Conservation (phyloP, 169 alveolate genomes). For the Theileria parva region DNA sequence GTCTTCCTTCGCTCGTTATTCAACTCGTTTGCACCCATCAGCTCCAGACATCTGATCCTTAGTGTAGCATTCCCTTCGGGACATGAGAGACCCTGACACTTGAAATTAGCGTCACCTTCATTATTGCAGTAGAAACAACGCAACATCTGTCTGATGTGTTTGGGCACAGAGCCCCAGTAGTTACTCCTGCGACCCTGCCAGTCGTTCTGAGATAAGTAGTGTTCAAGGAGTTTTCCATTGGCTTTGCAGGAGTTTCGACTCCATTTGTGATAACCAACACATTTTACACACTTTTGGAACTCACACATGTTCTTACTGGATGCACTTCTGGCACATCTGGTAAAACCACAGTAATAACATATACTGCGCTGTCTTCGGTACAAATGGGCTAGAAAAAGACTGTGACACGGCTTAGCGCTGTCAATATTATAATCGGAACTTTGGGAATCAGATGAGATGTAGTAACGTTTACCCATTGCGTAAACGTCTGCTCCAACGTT, state of each 20-base stretch:
- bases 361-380: constrained; percentile 55
- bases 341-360: constrained; percentile 61
- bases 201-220: constrained; percentile 37
- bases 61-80: constrained; percentile 40
- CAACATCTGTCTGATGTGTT: constrained; percentile 10
- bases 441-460: constrained; percentile 18
- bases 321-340: constrained; percentile 33
- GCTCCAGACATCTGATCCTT: constrained; percentile 46
- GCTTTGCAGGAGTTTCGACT: constrained; percentile 46
- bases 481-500: constrained; percentile 44
- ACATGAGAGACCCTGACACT: constrained; percentile 55
- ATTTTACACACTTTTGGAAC: constrained; percentile 30
- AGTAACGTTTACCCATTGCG: constrained; percentile 43
- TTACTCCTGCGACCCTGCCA: constrained; percentile 47
- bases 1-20: constrained; percentile 21
- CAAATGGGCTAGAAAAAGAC: constrained; percentile 46
- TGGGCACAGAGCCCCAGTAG: constrained; percentile 39
- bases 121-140: constrained; percentile 57
- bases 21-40: constrained; percentile 34
- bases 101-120: constrained; percentile 57
- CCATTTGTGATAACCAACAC: constrained; percentile 55
- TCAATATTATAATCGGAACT: neutral
- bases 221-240: constrained; percentile 31
- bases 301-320: constrained; percentile 36
- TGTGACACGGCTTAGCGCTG: neutral